These are phyloP conservation scores for Mycena latifolia DNA, from an alignment of 768 basidiomycete genomes.

Conservation along the genomic window DNA sequence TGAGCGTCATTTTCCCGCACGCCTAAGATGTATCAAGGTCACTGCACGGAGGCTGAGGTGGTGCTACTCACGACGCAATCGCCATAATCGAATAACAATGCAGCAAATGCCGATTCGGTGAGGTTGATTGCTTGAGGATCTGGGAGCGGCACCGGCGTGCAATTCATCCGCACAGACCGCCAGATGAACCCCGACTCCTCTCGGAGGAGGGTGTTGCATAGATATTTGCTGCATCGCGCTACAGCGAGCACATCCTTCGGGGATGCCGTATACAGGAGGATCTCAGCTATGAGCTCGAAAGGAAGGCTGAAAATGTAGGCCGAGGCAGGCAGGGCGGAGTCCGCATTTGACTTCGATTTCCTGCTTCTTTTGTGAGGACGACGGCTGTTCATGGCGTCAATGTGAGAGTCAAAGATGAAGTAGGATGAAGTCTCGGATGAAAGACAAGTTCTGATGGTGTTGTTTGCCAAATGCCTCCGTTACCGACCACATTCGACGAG, in stretches of 20 bases:
- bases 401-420: background rate
- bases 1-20: conserved; percentile 52
- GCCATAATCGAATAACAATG: conserved; percentile 71
- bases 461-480: conserved; percentile 66
- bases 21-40: conserved; percentile 40
- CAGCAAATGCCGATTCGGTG: conserved; percentile 70
- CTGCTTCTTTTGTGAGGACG: conserved; percentile 20
- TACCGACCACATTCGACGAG: conserved; percentile 66
- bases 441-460: background rate
- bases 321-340: background rate
- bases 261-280: conserved; percentile 65
- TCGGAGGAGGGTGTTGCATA: conserved; percentile 62
- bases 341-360: conserved; percentile 1
- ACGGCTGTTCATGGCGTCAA: conserved; percentile 2
- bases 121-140: conserved; percentile 46
- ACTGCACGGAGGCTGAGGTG: background rate
- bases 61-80: conserved; percentile 62
- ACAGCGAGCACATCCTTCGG: conserved; percentile 70
- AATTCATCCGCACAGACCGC: conserved; percentile 61
- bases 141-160: conserved; percentile 51
- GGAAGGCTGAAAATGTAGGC: conserved; percentile 53
- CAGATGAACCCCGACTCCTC: conserved; percentile 68
- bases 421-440: background rate
- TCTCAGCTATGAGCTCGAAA: conserved; percentile 73
- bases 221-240: conserved; percentile 66